Percentiles rank a stretch among this genome's conserved stretches.
Evolutionary conservation across 208 protist genomes (phyloP).

Genomic region (Spironucleus salmonicida): DNA sequence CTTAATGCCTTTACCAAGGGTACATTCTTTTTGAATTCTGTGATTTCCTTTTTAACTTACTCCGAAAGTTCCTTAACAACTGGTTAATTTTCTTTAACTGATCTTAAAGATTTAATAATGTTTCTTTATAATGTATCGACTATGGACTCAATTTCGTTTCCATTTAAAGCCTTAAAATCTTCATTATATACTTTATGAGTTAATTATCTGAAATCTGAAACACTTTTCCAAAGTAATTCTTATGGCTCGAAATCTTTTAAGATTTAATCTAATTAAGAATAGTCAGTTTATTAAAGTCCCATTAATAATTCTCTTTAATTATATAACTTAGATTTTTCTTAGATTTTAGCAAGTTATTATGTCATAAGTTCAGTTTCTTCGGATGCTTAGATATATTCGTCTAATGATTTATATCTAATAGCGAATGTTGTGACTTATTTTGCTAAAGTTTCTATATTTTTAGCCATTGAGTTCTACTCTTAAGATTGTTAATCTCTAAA

Average conservation of each 20-base stretch:
- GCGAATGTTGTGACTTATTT: conserved; percentile 1
- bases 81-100: neutral
- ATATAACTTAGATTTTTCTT: neutral
- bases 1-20: conserved; percentile 35
- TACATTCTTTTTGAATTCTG: conserved; percentile 48
- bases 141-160: neutral
- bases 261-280: neutral
- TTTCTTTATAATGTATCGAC: neutral
- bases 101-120: neutral
- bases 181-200: neutral
- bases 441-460: neutral
- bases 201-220: conserved; percentile 4
- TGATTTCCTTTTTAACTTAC: conserved; percentile 70
- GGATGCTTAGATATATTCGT: neutral
- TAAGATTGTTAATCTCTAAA: conserved; percentile 13
- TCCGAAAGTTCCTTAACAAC: conserved; percentile 59
- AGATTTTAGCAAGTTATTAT: neutral
- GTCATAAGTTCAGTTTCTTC: neutral
- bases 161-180: conserved; percentile 10
- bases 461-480: neutral
- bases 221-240: neutral
- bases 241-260: conserved; percentile 19
- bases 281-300: neutral
- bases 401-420: neutral
- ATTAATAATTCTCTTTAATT: conserved; percentile 20